Evolutionary conservation across 1,139 yeast species (phyloP), one percentile per base, ranked within the genome.

Genomic region (Magnusiomyces clavatus): DNA sequence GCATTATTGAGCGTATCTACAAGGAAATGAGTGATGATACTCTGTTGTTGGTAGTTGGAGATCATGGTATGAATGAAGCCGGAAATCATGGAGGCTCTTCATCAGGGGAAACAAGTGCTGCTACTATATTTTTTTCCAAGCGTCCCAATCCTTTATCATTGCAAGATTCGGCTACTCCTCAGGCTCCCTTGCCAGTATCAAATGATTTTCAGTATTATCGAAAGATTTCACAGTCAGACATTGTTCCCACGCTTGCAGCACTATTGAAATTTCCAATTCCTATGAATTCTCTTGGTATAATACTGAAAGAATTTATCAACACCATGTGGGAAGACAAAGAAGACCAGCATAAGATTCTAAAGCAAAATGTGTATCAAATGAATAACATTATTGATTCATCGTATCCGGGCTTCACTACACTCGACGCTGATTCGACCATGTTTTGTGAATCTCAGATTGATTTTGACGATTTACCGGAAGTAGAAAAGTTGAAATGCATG

Each of bases 81-180:
- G 98, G 98, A 0, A 92, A 92, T 61, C 98, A 92, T 65, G 98
- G 98, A 12, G 98, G 97, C 0, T 86, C 97, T 0, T 86, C 96
- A 0, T 68, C 76, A 0, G 96, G 97, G 0, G 98, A 92, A 66
- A 92, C 97, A 0, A 84, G 89, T 24, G 83, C 98, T 0, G 97
- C 86, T 0, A 63, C 92, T 62, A 70, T 82, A 1, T 75, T 92
- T 48, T 70, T 86, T 1, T 83, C 96, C 0, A 78, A 82, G 4
- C 77, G 77, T 59, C 76, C 89, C 54, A 57, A 71, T 42, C 20
- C 40, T 62, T 19, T 46, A 13, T 42, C 39, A 19, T 19, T 14
- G 11, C 36, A 37, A 11, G 13, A n/a, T 11, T 13, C 39, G 51
- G 17, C 6, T 8, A 1, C 51, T 54, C 46, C 54, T 41, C 34